Evolutionary conservation across 2,329 filamentous ascomycete species (phyloP).

Genomic region (Sporothrix globosa): DNA sequence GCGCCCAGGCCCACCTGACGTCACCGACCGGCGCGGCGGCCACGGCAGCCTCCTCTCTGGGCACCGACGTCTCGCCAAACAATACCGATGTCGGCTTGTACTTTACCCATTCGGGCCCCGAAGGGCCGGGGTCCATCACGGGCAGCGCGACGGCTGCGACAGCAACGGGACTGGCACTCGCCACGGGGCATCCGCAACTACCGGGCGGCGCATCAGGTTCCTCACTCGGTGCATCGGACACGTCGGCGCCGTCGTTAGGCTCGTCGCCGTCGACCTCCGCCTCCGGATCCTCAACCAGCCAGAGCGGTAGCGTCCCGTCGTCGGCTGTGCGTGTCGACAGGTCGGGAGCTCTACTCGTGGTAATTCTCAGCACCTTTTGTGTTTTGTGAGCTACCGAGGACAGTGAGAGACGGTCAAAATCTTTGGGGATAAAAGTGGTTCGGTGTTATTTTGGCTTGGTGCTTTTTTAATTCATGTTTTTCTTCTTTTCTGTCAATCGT

Average conservation of each 20-base stretch:
- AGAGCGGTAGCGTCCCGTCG: background rate
- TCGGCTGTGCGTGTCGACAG: background rate
- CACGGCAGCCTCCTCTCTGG: conserved; percentile 39
- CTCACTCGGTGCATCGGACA: background rate
- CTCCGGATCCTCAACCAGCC: background rate
- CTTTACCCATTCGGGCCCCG: conserved; percentile 44
- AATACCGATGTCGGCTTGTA: conserved; percentile 48
- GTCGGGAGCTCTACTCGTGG: background rate
- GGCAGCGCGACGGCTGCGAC: conserved; percentile 47
- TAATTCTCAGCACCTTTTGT: background rate
- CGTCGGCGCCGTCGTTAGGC: background rate
- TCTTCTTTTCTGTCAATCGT: background rate
- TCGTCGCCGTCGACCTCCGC: background rate
- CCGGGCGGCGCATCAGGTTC: background rate
- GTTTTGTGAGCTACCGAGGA: background rate
- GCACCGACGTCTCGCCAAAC: conserved; percentile 38
- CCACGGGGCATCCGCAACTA: conserved; percentile 30
- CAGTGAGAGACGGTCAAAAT: background rate
- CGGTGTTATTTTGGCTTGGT: background rate
- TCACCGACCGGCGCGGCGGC: conserved; percentile 35
- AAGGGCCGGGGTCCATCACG: conserved; percentile 47
- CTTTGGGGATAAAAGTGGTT: background rate
- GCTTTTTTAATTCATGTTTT: background rate
- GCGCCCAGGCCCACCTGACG: conserved; percentile 39
- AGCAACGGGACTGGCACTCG: conserved; percentile 37